Evolutionary conservation across 768 basidiomycete species (phyloP).

Genomic region (Auricularia heimuer): DNA sequence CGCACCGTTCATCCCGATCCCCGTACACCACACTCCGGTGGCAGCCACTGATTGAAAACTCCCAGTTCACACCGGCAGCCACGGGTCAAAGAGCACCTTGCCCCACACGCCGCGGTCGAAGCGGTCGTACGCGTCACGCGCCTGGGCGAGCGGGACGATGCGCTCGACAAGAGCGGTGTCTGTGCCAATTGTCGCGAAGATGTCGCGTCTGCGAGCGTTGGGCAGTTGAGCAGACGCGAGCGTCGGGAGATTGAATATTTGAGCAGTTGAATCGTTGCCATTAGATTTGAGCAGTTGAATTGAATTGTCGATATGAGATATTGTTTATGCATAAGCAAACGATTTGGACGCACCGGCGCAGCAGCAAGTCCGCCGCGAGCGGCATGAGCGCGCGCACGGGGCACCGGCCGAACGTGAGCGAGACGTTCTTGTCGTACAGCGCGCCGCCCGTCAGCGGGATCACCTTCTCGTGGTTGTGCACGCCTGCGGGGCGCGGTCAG

Average conservation of each 20-base stretch:
- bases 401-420: constrained; percentile 72
- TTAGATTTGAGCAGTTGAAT: too few relatives aligned
- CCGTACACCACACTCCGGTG: neutral
- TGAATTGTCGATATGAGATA: neutral
- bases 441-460: constrained; percentile 33
- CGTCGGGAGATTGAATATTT: too few relatives aligned
- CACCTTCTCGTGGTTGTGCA: constrained; percentile 11
- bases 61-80: constrained; percentile 28
- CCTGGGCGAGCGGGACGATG: constrained; percentile 50
- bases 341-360: constrained; percentile 42
- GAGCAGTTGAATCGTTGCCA: too few relatives aligned
- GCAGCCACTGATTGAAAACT: neutral
- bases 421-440: constrained; percentile 69
- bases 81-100: constrained; percentile 70
- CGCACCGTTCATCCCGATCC: too few relatives aligned
- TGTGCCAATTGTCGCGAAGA: constrained; percentile 31
- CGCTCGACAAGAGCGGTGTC: constrained; percentile 55
- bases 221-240: too few relatives aligned
- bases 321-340: neutral
- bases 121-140: constrained; percentile 44
- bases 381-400: constrained; percentile 73
- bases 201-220: neutral
- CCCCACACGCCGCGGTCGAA: constrained; percentile 69
- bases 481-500: constrained; percentile 3
- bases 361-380: constrained; percentile 53